Evolutionary conservation across 2,329 filamentous ascomycete genomes (phyloP).

Genomic region (Rhinocladiella similis): DNA sequence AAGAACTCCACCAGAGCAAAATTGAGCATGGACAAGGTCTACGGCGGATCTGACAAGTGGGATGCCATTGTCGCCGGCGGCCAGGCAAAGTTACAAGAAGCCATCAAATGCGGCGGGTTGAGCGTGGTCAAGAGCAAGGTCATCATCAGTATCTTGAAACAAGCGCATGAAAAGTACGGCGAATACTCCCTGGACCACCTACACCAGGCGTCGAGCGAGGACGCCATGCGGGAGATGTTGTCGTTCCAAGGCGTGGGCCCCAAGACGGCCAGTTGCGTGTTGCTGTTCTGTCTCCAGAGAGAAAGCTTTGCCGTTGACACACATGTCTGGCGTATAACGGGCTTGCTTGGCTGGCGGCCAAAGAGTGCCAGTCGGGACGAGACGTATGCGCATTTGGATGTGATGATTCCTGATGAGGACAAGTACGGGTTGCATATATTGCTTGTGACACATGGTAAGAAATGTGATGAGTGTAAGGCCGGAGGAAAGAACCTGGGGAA

Average conservation of each 20-base stretch:
- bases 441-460: slow-evolving; percentile 63
- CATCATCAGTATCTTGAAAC: slow-evolving; percentile 29
- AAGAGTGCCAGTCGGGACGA: slow-evolving; percentile 33
- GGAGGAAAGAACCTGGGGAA: slow-evolving; percentile 57
- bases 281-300: slow-evolving; percentile 64
- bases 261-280: slow-evolving; percentile 66
- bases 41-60: slow-evolving; percentile 56
- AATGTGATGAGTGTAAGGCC: slow-evolving; percentile 60
- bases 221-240: slow-evolving; percentile 59
- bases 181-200: slow-evolving; percentile 55
- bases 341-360: slow-evolving; percentile 64
- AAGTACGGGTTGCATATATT: slow-evolving; percentile 65
- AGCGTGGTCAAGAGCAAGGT: slow-evolving; percentile 59
- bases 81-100: slow-evolving; percentile 47
- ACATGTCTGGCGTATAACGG: slow-evolving; percentile 64
- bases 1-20: slow-evolving; percentile 70
- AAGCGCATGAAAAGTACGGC: slow-evolving; percentile 29
- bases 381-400: slow-evolving; percentile 55
- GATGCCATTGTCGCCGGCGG: slow-evolving; percentile 44
- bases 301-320: slow-evolving; percentile 67
- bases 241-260: slow-evolving; percentile 64
- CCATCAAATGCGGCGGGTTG: slow-evolving; percentile 59
- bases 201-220: slow-evolving; percentile 51
- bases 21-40: slow-evolving; percentile 69
- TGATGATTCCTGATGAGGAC: slow-evolving; percentile 59